Percentiles rank a stretch among this genome's conserved stretches.
Conservation (phyloP, 306 rosid species). For the Quercus suber region DNA sequence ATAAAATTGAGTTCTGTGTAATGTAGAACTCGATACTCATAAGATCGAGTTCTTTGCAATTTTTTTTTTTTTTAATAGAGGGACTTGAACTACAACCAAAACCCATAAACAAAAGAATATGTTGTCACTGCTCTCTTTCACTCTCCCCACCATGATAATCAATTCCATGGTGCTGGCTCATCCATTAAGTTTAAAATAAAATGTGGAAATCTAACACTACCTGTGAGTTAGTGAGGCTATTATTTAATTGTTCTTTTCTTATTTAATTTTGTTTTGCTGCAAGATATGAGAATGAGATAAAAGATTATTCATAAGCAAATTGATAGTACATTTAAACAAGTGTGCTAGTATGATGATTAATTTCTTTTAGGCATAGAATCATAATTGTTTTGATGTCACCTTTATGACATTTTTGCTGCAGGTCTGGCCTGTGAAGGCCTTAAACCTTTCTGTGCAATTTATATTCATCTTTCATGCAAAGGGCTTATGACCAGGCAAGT, state of each 20-base stretch:
- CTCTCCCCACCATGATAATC: too few relatives aligned
- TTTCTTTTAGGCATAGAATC: background rate
- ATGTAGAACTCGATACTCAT: too few relatives aligned
- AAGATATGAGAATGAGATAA: background rate
- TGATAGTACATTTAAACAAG: too few relatives aligned
- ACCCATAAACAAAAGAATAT: too few relatives aligned
- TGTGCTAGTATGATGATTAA: background rate
- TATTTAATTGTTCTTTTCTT: background rate
- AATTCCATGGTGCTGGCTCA: background rate
- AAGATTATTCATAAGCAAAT: background rate
- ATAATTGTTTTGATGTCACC: background rate
- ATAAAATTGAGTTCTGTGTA: too few relatives aligned
- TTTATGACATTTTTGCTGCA: constrained; percentile 54
- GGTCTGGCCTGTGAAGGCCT: constrained; percentile 92
- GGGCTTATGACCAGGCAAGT: constrained; percentile 90
- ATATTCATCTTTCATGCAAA: constrained; percentile 85
- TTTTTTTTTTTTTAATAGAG: too few relatives aligned
- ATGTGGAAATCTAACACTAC: background rate
- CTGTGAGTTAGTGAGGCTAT: background rate
- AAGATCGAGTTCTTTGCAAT: too few relatives aligned
- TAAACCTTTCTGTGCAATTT: constrained; percentile 88
- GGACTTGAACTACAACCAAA: too few relatives aligned
- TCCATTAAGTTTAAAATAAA: background rate
- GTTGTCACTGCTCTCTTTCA: too few relatives aligned
- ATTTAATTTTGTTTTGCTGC: background rate